These are phyloP conservation scores for Arthrinium puccinioides DNA, from an alignment of 2,329 filamentous ascomycete genomes.

Conservation along the genomic window DNA sequence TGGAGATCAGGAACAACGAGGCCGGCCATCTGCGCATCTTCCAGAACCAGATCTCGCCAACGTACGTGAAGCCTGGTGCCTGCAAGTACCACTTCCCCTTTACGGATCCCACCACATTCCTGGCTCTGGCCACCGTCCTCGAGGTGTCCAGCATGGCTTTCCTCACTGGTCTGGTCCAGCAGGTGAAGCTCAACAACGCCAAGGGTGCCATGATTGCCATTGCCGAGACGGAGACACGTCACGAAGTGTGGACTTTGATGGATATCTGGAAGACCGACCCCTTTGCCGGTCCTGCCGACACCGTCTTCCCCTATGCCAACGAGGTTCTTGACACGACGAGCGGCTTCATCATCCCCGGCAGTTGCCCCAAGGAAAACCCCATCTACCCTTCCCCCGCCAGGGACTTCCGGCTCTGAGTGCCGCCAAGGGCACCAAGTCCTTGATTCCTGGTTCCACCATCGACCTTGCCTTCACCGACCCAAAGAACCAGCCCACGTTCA, in stretches of 20 bases:
- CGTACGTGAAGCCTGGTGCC: conserved; percentile 29
- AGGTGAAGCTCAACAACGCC: conserved; percentile 23
- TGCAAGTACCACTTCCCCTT: conserved; percentile 15
- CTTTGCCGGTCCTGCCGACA: conserved; percentile 32
- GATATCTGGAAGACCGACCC: conserved; percentile 31
- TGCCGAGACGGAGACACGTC: conserved; percentile 28
- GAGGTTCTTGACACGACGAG: conserved; percentile 30
- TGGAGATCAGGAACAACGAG: conserved; percentile 36
- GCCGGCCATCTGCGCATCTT: conserved; percentile 36
- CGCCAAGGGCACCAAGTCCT: conserved; percentile 14
- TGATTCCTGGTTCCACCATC: conserved; percentile 23
- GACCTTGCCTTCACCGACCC: conserved; percentile 22
- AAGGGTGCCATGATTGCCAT: conserved; percentile 28
- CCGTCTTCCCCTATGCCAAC: conserved; percentile 33
- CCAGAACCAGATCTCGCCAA: conserved; percentile 32
- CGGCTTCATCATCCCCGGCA: conserved; percentile 13
- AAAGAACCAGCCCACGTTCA: conserved; percentile 18
- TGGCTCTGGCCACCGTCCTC: conserved; percentile 24
- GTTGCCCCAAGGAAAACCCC: conserved; percentile 27
- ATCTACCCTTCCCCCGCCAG: conserved; percentile 28
- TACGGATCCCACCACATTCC: conserved; percentile 12
- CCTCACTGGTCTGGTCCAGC: conserved; percentile 26
- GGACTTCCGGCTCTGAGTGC: conserved; percentile 23
- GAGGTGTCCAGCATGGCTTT: conserved; percentile 32
- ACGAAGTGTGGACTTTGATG: conserved; percentile 33